Evolutionary conservation across 2,329 filamentous ascomycete genomes (phyloP), one percentile per base, ranked within the genome.

Genomic region (Penicillium rolfsii): DNA sequence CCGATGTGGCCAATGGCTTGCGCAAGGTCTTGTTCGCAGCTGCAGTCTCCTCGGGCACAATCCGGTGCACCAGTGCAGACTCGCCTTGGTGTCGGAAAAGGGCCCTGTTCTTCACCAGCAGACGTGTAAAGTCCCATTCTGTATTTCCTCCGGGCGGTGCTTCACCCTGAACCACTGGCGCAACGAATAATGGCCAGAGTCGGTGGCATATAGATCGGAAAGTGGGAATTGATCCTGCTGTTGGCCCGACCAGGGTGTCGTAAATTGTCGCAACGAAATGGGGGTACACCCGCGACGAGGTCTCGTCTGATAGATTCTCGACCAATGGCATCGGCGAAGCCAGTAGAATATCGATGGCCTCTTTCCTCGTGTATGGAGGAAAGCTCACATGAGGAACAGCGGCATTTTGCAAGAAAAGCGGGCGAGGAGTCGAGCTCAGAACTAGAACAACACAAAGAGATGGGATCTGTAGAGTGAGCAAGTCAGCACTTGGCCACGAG

Each of bases 181-280:
- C 84, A 0, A 91, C 88, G 76, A 99, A 98, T 4, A 88, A 85
- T 11, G 89, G 88, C 95, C 95, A 99, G 22, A 98, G 84, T 46
- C 88, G 85, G 52, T 85, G 77, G 71, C 90, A 93, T 53, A 89
- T 86, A 38, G 85, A 84, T 3, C 82, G 83, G 67, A 97, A 93
- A 11, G 86, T 85, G 1, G 89, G 83, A 14, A 98, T 82, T 40
- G 94, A 93, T 53, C 93, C 87, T 0, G 90, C 90, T 3, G 92
- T 92, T 50, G 91, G 87, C 64, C 89, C 91, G 52, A 89, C 87
- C 12, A 98, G 82, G 0, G 93, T 88, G 73, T 99, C 95, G 83
- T 96, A 95, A 14, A 97, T 87, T 4, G 91, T 91, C 52, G 87
- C 87, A 63, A 89, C 87, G 80, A 96, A 98, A 48, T 92, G 88